Base-by-base conservation (phyloP, 192 early-diverging fungal genomes). In the Umbelopsis vinacea region DNA sequence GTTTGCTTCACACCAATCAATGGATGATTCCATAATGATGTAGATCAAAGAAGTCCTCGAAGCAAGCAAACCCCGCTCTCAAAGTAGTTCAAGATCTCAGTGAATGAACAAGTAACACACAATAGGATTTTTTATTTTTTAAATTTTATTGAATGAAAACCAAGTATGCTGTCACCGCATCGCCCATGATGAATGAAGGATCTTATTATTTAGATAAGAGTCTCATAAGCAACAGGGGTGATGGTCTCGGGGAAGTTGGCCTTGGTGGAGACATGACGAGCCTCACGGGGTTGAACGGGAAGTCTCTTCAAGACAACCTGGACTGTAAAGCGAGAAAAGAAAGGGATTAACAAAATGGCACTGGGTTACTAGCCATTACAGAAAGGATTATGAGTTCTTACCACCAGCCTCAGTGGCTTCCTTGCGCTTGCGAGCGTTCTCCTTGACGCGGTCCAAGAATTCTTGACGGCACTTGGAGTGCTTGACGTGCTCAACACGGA, bases 401-500 rank as follows among this genome's bases (percentile, higher is more conserved):
- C 40, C 40, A 69, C 72, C 70, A 52, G 71, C 68, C 69, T 74
- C 71, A 46, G 70, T 93, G 76, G 97, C 95, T 63, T 93, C 93
- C 79, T 89, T 86, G 88, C 91, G 90, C 77, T 85, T 85, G 60
- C 85, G 88, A 33, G 92, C 93, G 88, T 98, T 99, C 79, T 92
- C 89, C 91, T 96, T 97, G 81, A 98, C 96, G 82, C 97, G 93
- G 50, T 91, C 88, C 86, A 98, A 87, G 90, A 99, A 99, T 77
- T 97, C 95, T 76, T 92, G 87, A 83, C 97, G 94, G 90, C 96
- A 97, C 89, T 97, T 96, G 86, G 97, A 99, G 94, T 99, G 96
- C 89, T 92, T 95, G 84, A 99, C 88, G 89, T 99, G 97, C 89
- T 99, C 97, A 82, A 99, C 83, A 80, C 96, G 93, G 84, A 99